Base-by-base conservation (phyloP, 1,284 basidiomycete genomes). In the Cutaneotrichosporon mucoides region DNA sequence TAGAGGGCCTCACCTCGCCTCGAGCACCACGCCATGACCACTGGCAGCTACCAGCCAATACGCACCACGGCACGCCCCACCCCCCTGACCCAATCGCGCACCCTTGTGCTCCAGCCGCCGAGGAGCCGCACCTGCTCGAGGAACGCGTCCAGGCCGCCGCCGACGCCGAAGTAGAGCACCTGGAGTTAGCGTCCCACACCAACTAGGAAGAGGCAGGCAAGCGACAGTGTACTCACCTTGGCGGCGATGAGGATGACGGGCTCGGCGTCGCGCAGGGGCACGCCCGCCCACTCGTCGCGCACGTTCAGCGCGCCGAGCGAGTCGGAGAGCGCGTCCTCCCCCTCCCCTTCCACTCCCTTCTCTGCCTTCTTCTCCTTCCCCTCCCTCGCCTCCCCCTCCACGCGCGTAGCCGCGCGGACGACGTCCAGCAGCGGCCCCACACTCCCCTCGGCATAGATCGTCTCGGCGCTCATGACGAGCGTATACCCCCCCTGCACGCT, bases 131-230 rank as follows among this genome's bases (percentile, higher is more conserved):
- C 81, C n/a, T 68, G 66, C 24, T 73, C 62, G 15, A 86, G 74
- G 73, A 99, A 96, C 59, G 88, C 87, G 24, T 84, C 79, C 8
- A 93, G 81, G 0, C 92, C 90, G 0, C 94, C 94, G 0, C 95
- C 95, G 4, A 98, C 93, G 13, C 95, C 95, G 78, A 98, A 98
- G 75, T 99, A 98, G 35, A 97, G 80, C 9, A 92, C 83, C 78
- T 98, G n/a, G 9, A 2, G 47, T 56, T 33, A 59, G 54, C 36
- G 24, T 24, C 35, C 53, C 9, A 1, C 24, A 24, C 24, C 24
- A 24, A 24, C 24, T 24, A 24, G 24, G 24, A 24, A 24, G 24
- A 24, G 24, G 24, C 24, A 24, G 24, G 24, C 24, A 24, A 24
- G 24, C 24, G 24, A 24, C 24, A 24, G 24, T 24, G 24, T 24